phyloP scores from a whole-genome alignment of 2,329 filamentous ascomycete genomes.

The Trichothecium sympodiale region DNA sequence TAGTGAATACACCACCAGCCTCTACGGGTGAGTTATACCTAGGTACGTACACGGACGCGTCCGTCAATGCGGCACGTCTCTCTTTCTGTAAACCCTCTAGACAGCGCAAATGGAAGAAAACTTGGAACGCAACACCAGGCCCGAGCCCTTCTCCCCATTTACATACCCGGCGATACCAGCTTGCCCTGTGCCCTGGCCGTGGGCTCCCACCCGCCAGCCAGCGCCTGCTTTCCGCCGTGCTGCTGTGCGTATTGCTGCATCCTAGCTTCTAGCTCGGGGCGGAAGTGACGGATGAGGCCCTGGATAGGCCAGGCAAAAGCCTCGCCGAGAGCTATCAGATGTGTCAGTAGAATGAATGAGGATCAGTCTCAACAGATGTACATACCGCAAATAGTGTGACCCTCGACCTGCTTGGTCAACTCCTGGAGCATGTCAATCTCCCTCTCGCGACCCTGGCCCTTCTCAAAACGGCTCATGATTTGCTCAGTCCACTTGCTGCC shows the following conservation, averaged over 20 bases:
- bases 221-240: conserved; percentile 54
- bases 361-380: conserved; percentile 9
- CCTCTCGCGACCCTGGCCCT: conserved; percentile 73
- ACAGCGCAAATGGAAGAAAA: not conserved
- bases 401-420: conserved; percentile 97
- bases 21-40: conserved; percentile 7
- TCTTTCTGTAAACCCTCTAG: conserved; percentile 2
- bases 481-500: conserved; percentile 98
- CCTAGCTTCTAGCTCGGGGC: conserved; percentile 85
- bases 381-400: conserved; percentile 93
- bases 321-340: conserved; percentile 67
- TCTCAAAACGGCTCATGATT: conserved; percentile 95
- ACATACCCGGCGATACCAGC: conserved; percentile 84
- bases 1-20: conserved; percentile 10
- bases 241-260: conserved; percentile 71
- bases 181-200: conserved; percentile 66
- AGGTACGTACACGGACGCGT: conserved; percentile 13
- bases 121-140: not conserved
- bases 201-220: conserved; percentile 82
- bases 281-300: conserved; percentile 95
- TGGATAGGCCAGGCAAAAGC: conserved; percentile 98
- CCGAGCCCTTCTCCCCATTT: conserved; percentile 24
- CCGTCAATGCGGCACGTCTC: conserved; percentile 3
- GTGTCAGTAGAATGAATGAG: conserved; percentile 11
- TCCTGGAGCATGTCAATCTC: conserved; percentile 99